These are phyloP conservation scores for Tilletia walkeri DNA, from an alignment of 1,284 basidiomycete genomes.

Conservation along the genomic window DNA sequence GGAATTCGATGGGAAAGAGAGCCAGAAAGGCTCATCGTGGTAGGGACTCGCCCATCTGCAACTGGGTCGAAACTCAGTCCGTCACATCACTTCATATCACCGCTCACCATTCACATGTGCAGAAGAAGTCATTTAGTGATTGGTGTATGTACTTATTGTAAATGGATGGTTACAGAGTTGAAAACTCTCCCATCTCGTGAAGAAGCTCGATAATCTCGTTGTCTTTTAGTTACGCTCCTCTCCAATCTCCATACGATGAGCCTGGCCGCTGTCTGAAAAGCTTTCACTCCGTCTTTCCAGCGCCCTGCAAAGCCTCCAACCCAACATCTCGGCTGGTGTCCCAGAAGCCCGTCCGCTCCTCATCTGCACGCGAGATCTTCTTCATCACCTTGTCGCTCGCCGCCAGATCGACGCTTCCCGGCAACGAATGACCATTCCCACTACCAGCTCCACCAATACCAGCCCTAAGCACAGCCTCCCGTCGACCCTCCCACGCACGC, in stretches of 20 bases:
- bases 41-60: no score
- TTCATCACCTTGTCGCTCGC: constrained; percentile 19
- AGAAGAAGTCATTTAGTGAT: no score
- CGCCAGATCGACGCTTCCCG: constrained; percentile 18
- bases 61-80: no score
- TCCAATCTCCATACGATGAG: no score
- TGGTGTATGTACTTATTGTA: no score
- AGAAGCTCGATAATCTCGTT: not conserved
- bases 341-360: constrained; percentile 30
- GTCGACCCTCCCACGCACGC: constrained; percentile 42
- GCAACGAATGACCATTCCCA: constrained; percentile 18
- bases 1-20: no score
- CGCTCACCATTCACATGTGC: no score
- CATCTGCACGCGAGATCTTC: not conserved
- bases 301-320: constrained; percentile 17
- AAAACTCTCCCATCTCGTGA: no score
- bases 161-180: no score
- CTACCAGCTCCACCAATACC: constrained; percentile 18
- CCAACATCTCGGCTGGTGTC: constrained; percentile 31
- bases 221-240: not conserved
- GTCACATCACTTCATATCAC: no score
- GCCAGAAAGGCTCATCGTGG: no score
- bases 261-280: not conserved
- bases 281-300: constrained; percentile 20
- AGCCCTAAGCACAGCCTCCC: constrained; percentile 14